phyloP scores from a whole-genome alignment of 345 rosid genomes.

The Psidium friedrichsthalianum region DNA sequence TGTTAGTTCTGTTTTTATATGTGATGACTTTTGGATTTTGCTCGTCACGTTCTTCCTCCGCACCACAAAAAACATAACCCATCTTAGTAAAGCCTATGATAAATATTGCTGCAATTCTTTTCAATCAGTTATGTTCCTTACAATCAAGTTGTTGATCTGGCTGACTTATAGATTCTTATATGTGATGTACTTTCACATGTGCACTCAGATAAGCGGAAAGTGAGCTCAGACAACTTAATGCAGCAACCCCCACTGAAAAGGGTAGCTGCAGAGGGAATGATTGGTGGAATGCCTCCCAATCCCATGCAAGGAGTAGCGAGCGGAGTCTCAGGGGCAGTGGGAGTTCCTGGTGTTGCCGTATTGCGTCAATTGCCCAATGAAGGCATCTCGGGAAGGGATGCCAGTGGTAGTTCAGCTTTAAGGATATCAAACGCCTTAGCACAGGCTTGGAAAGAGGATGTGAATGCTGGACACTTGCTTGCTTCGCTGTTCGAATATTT shows the following conservation, averaged over 20 bases:
- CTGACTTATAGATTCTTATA: not conserved
- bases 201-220: constrained; percentile 66
- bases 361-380: constrained; percentile 26
- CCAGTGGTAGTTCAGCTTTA: constrained; percentile 1
- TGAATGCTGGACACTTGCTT: constrained; percentile 42
- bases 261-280: constrained; percentile 27
- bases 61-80: too few species aligned
- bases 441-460: constrained; percentile 58
- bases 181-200: not conserved
- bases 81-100: not conserved
- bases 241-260: constrained; percentile 66
- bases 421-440: constrained; percentile 37
- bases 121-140: not conserved
- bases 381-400: constrained; percentile 23
- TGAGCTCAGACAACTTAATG: constrained; percentile 46
- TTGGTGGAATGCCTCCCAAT: constrained; percentile 38
- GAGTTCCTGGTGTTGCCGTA: constrained; percentile 19
- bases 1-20: not conserved
- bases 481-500: constrained; percentile 49
- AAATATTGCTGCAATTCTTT: not conserved
- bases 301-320: constrained; percentile 35
- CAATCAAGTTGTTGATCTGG: not conserved
- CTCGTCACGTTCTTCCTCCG: not conserved
- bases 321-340: constrained; percentile 22
- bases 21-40: not conserved